Evolutionary conservation across 108 stramenopile genomes (phyloP), one percentile per base, ranked within the genome.

Genomic region (Skeletonema menzelii): DNA sequence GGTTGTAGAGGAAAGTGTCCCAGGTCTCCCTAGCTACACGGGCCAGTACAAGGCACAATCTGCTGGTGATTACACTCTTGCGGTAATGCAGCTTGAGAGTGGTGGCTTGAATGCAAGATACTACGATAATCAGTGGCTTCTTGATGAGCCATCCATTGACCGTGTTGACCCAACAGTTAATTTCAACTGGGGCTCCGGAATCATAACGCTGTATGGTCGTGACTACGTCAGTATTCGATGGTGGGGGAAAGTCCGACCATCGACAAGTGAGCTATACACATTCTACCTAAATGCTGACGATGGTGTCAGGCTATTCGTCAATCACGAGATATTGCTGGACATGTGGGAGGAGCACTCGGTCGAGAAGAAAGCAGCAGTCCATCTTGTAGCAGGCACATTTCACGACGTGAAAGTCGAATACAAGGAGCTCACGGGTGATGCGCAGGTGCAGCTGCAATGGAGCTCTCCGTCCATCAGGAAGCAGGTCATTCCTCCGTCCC

Each of bases 41-140:
- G 95, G 80, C 28, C 64, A 57, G 8, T 95, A 94, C 67, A 69
- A 63, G n/a, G 87, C 90, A 6, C 37, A 73, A 19, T 17, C 34
- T 8, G 66, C 84, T 27, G 95, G 95, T 2, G 49, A 60, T 27
- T 88, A 88, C 59, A 65, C 83, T 30, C 84, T 92, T 13, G 79
- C 82, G 24, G 91, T 95, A 31, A 58, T 69, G 40, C 92, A 94
- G 63, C 74, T 95, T 27, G 44, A 80, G 46, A 65, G 62, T 14
- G 95, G 95, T 13, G 95, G 95, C n/a, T 70, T 95, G 34, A 59
- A 56, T 28, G 92, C 79, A 1, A 67, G 68, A 24, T 95, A 92
- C 68, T 95, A 85, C 70, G 92, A 95, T 65, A 94, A 94, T 67
- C 89, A 89, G 69, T 95, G 92, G 91, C 75, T 95, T 3, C 61